Evolutionary conservation across 2,329 filamentous ascomycete genomes (phyloP).

Genomic region (Monosporascus sp.): DNA sequence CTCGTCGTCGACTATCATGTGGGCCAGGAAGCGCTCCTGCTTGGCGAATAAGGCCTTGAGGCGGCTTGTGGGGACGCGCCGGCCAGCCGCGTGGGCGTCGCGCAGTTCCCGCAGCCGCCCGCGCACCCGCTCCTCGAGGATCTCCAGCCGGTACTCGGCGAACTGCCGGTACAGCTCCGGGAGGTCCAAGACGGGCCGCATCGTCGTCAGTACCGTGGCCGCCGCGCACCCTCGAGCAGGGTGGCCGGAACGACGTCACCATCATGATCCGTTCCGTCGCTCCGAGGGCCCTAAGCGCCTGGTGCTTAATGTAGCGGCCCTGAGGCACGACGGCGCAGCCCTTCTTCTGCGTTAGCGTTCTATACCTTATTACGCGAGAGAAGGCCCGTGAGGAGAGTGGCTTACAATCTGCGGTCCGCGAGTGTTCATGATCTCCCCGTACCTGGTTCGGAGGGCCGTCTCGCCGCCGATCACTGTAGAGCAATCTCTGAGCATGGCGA

Average conservation of each 20-base stretch:
- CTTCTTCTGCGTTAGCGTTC: slow-evolving; percentile 28
- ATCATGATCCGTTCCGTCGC: slow-evolving; percentile 55
- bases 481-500: slow-evolving; percentile 62
- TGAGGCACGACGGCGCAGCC: slow-evolving; percentile 61
- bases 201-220: too few relatives aligned
- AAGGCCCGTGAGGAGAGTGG: slow-evolving; percentile 7
- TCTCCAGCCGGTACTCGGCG: too few relatives aligned
- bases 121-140: too few relatives aligned
- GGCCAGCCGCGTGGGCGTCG: too few relatives aligned
- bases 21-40: slow-evolving; percentile 27
- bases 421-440: slow-evolving; percentile 53
- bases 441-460: slow-evolving; percentile 51
- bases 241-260: slow-evolving; percentile 61
- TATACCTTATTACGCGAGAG: slow-evolving; percentile 5
- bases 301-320: slow-evolving; percentile 61
- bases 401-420: slow-evolving; percentile 55
- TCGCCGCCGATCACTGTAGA: slow-evolving; percentile 59
- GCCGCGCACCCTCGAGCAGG: slow-evolving; percentile 47
- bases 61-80: too few relatives aligned
- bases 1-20: slow-evolving; percentile 28
- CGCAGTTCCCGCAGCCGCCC: too few relatives aligned
- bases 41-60: too few relatives aligned
- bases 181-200: too few relatives aligned
- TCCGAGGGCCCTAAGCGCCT: slow-evolving; percentile 53
- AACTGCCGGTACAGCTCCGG: too few relatives aligned